Evolutionary conservation across 2,329 filamentous ascomycete genomes (phyloP).

Genomic region (Ophiostoma tasmaniense): DNA sequence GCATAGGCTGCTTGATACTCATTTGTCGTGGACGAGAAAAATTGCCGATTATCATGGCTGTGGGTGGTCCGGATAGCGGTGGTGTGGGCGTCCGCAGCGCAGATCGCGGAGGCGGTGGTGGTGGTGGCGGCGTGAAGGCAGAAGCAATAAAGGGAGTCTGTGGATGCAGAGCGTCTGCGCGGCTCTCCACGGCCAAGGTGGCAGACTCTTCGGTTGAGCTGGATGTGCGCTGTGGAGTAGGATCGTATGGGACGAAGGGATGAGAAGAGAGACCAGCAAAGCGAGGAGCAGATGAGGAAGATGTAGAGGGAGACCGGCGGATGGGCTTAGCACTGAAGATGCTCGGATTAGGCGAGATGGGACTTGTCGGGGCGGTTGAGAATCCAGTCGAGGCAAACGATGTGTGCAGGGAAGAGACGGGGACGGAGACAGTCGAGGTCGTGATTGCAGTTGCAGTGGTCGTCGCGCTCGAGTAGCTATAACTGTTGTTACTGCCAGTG

Average conservation of each 20-base stretch:
- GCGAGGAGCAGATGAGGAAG: conserved; percentile 24
- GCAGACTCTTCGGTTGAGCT: conserved; percentile 14
- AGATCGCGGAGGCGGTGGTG: neutral
- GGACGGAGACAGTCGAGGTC: conserved; percentile 5
- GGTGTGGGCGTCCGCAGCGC: conserved; percentile 8
- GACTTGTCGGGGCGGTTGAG: conserved; percentile 20
- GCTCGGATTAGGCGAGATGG: conserved; percentile 11
- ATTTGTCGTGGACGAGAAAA: conserved; percentile 52
- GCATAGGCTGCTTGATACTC: conserved; percentile 38
- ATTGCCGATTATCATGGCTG: conserved; percentile 40
- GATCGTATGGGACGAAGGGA: conserved; percentile 18
- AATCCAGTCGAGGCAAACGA: conserved; percentile 15
- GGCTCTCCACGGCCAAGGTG: neutral
- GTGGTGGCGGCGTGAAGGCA: neutral
- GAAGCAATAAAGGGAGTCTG: conserved; percentile 15
- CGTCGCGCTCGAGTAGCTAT: conserved; percentile 23
- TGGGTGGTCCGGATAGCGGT: conserved; percentile 19
- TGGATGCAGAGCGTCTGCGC: conserved; percentile 12
- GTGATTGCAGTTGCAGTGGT: conserved; percentile 5
- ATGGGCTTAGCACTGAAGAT: conserved; percentile 14
- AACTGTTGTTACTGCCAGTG: conserved; percentile 22
- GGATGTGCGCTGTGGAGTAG: conserved; percentile 11
- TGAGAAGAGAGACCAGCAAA: conserved; percentile 29
- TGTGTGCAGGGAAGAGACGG: conserved; percentile 11
- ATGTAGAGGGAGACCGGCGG: conserved; percentile 19